Base-by-base conservation (phyloP, 192 early-diverging fungal genomes). In the Cladochytrium replicatum region DNA sequence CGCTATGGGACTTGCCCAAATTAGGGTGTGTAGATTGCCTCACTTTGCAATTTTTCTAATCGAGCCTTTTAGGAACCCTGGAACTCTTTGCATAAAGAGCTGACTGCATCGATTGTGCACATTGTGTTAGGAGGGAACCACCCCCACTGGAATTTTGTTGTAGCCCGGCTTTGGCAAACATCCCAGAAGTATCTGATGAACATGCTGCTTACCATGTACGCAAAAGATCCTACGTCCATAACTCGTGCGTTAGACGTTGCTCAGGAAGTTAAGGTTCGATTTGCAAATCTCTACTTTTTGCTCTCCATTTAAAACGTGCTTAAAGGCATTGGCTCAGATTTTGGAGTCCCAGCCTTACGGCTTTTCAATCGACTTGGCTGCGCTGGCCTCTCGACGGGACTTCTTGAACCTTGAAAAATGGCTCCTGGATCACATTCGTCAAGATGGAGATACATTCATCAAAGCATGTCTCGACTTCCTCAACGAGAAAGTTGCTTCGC, bases 381-480 rank as follows among this genome's bases (percentile, higher is more conserved):
- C 84, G 0, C 61, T 91, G 8, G 87, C 89, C 2, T 81, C 81
- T 1, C 69, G 86, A 4, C 63, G 85, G 22, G 84, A 88, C 48
- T 85, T 79, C 41, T 55, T 91, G 2, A 88, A 86, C 46, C 53
- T 91, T 1, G 89, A 89, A 51, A 88, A 87, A 57, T 91, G 87
- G 87, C 57, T 91, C 6, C 75, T 71, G 46, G 86, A 86, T 38
- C 80, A 81, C 24, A 71, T 89, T 7, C 42, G 54, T 4, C 68
- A 78, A 4, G 69, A 78, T 29, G 71, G 78, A n/a, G 76, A 81
- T 31, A 25, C 56, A 7, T 91, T 91, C 66, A 43, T 81, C 31
- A 64, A 65, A 13, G 76, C 81, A 0, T 87, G 86, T 55, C 59
- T 91, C 39, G 84, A 88, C 19, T 88, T 84, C 53, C 57, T 91